phyloP scores from a whole-genome alignment of 1,284 basidiomycete genomes.

The Pascua sp. region DNA sequence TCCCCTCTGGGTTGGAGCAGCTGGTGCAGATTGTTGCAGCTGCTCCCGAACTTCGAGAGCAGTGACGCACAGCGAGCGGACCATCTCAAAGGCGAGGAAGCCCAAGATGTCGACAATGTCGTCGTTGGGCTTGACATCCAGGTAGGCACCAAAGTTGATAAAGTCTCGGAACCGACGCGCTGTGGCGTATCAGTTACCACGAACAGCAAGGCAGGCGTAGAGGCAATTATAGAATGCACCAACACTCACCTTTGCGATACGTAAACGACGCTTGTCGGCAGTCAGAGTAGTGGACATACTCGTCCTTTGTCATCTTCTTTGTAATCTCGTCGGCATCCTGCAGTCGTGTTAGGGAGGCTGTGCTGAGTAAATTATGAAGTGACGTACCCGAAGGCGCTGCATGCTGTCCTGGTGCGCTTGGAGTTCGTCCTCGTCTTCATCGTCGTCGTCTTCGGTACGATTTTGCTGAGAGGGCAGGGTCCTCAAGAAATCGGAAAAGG shows the following conservation, averaged over 20 bases:
- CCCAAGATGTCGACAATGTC: conserved; percentile 96
- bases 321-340: conserved; percentile 94
- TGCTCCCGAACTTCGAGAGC: conserved; percentile 64
- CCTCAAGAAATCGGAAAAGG: conserved; percentile 79
- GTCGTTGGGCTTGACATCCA: conserved; percentile 89
- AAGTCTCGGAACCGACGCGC: conserved; percentile 95
- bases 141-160: conserved; percentile 79
- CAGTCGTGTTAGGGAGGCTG: conserved; percentile 2
- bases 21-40: conserved; percentile 25
- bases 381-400: conserved; percentile 68
- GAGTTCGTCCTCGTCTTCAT: conserved; percentile 92
- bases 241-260: conserved; percentile 74
- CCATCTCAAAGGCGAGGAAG: conserved; percentile 95
- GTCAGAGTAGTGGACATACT: conserved; percentile 96
- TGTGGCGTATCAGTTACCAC: no score
- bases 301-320: conserved; percentile 90
- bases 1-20: not conserved
- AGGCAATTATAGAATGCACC: not conserved
- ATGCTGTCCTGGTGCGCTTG: conserved; percentile 94
- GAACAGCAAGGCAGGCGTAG: no score
- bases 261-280: conserved; percentile 97
- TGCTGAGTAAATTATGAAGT: not conserved
- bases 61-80: conserved; percentile 82
- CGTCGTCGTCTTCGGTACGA: conserved; percentile 67
- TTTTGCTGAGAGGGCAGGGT: conserved; percentile 35